phyloP scores from a whole-genome alignment of 1,284 basidiomycete species.

The Cutaneotrichosporon dermatis region DNA sequence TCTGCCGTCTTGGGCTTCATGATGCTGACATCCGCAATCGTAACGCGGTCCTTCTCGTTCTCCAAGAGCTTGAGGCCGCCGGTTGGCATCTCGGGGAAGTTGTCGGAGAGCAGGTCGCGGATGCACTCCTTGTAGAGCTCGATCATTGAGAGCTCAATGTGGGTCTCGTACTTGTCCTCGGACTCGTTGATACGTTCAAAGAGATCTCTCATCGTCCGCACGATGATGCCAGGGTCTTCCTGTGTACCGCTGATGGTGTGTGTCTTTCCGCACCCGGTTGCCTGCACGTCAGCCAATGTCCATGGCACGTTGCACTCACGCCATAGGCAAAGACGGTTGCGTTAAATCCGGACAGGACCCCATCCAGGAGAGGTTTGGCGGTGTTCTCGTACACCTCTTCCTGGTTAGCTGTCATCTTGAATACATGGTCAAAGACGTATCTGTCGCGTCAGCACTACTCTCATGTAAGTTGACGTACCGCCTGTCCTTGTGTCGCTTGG shows the following conservation, averaged over 20 bases:
- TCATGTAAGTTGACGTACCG: constrained; percentile 33
- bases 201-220: constrained; percentile 92
- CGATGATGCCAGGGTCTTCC: constrained; percentile 82
- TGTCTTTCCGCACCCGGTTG: constrained; percentile 95
- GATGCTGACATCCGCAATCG: constrained; percentile 77
- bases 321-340: constrained; percentile 96
- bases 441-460: constrained; percentile 46
- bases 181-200: constrained; percentile 83
- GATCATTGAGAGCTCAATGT: constrained; percentile 86
- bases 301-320: constrained; percentile 55
- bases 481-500: constrained; percentile 84
- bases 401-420: constrained; percentile 71
- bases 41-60: constrained; percentile 72
- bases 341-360: constrained; percentile 88
- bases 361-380: constrained; percentile 72
- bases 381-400: constrained; percentile 80
- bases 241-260: constrained; percentile 93
- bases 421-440: constrained; percentile 92
- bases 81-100: constrained; percentile 56
- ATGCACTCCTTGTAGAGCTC: constrained; percentile 99
- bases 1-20: constrained; percentile 73
- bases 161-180: constrained; percentile 71
- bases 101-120: constrained; percentile 80
- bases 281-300: constrained; percentile 54
- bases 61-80: constrained; percentile 88